phyloP scores from a whole-genome alignment of 257 asterid genomes.

The Petunia axillaris region DNA sequence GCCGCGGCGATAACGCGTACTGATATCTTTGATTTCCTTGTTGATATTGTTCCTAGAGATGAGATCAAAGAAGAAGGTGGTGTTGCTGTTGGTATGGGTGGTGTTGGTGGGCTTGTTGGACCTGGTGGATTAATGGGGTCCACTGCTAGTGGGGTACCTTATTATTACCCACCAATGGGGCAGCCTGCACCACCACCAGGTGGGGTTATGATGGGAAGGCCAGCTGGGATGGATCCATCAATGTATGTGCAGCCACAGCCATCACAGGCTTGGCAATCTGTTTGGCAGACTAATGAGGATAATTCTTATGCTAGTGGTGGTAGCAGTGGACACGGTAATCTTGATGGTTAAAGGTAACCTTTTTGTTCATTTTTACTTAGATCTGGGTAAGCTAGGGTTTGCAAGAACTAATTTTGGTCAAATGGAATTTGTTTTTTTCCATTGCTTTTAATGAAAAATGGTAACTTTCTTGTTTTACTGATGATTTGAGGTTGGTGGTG shows the following conservation, averaged over 20 bases:
- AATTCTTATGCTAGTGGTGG: constrained; percentile 61
- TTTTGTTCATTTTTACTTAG: not conserved
- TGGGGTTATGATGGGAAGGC: constrained; percentile 74
- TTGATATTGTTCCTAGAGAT: constrained; percentile 86
- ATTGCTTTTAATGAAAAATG: not conserved
- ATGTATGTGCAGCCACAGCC: constrained; percentile 73
- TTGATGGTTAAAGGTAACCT: constrained; percentile 69
- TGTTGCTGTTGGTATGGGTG: constrained; percentile 30
- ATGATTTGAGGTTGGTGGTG: not conserved
- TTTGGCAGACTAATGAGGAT: constrained; percentile 73
- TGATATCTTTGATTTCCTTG: constrained; percentile 82
- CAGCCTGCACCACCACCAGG: constrained; percentile 48
- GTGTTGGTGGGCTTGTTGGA: constrained; percentile 22
- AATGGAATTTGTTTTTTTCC: not conserved
- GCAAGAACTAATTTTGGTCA: not conserved
- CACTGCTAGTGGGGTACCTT: constrained; percentile 71
- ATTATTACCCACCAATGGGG: constrained; percentile 77
- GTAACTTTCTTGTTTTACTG: not conserved
- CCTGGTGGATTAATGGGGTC: constrained; percentile 38
- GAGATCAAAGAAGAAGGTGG: constrained; percentile 81
- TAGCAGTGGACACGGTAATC: constrained; percentile 61
- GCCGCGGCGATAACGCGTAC: constrained; percentile 94
- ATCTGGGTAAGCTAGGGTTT: constrained; percentile 25
- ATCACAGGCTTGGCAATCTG: constrained; percentile 87
- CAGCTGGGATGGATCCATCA: constrained; percentile 69